Evolutionary conservation across 2,329 filamentous ascomycete species (phyloP), one percentile per base, ranked within the genome.

Genomic region (Alternaria postmessia): DNA sequence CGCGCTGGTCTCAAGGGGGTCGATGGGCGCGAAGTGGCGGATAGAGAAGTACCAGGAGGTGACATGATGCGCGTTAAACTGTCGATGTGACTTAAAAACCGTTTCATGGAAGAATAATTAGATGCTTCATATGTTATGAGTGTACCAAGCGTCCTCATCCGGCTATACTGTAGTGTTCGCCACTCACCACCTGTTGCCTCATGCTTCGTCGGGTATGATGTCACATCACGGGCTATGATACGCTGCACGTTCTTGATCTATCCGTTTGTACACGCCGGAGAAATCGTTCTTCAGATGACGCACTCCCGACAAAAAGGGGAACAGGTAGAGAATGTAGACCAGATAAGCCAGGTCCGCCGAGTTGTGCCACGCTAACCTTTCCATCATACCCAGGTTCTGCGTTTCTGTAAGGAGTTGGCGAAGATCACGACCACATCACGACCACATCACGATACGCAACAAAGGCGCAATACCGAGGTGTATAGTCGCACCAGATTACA

Each of bases 31-130:
- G 42, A 49, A 3, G 28, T 28, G 30, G 51, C 43, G 2, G 51
- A 54, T 24, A 59, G 43, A n/a, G 51, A 59, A 7, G 43, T 49
- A 1, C 9, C n/a, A 12, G 43, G 56, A 48, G 43, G 28, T 3
- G 22, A 54, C 51, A 59, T 59, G 3, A n/a, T 48, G 16, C 22
- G 36, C 26, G 28, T 48, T 14, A 43, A 12, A 12, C 36, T 42
- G n/a, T 59, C 28, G n/a, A 59, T 49, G 16, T 43, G 36, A 18
- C 8, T 42, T 9, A 59, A 36, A 12, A 59, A 28, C 9, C 36
- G 43, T 49, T 38, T 49, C 51, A 49, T 54, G 51, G 3, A 9
- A 54, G n/a, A 36, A 12, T 12, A 3, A 12, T 0, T 7, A 24
- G 20, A 39, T 20, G n/a, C 18, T 20, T 20, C 9, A 5, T 20